Percentiles rank a stretch among this genome's conserved stretches.
Evolutionary conservation across 176 grass and related monocot species (phyloP).

Genomic region (Musa itinerans): DNA sequence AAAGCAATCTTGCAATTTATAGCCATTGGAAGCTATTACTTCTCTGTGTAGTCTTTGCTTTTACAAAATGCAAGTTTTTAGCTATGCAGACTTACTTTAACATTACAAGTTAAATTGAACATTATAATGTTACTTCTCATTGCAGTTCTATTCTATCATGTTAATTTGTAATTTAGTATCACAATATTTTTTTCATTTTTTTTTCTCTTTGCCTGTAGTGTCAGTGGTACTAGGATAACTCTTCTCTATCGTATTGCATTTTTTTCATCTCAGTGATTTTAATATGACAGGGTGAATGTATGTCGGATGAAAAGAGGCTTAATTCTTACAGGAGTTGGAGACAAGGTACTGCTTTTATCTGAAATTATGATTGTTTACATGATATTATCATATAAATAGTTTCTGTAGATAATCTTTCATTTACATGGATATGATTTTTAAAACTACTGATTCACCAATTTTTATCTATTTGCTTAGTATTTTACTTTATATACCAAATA

Average conservation of each 20-base stretch:
- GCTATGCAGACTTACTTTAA: not conserved
- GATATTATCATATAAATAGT: not conserved
- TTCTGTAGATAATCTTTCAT: too few relatives aligned
- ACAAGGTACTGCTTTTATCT: slow-evolving; percentile 45
- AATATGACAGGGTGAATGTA: slow-evolving; percentile 49
- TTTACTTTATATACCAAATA: too few relatives aligned
- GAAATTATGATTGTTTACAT: not conserved
- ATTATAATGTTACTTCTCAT: not conserved
- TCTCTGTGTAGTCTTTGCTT: not conserved
- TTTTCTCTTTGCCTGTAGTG: not conserved
- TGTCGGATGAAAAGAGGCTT: slow-evolving; percentile 78
- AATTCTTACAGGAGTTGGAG: slow-evolving; percentile 75
- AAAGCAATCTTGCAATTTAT: too few relatives aligned
- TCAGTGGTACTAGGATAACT: not conserved
- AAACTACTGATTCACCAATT: too few relatives aligned
- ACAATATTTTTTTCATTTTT: not conserved
- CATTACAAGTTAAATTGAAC: not conserved
- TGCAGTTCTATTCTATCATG: not conserved
- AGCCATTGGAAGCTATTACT: too few relatives aligned
- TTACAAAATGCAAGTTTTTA: not conserved
- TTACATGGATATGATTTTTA: too few relatives aligned
- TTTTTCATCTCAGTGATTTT: slow-evolving; percentile 4
- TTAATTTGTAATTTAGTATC: not conserved
- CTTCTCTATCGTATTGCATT: not conserved
- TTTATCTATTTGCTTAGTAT: too few relatives aligned